Evolutionary conservation across 225 moss, liverwort and hornwort genomes (phyloP), one percentile per base, ranked within the genome.

Genomic region (Neckera pumila): DNA sequence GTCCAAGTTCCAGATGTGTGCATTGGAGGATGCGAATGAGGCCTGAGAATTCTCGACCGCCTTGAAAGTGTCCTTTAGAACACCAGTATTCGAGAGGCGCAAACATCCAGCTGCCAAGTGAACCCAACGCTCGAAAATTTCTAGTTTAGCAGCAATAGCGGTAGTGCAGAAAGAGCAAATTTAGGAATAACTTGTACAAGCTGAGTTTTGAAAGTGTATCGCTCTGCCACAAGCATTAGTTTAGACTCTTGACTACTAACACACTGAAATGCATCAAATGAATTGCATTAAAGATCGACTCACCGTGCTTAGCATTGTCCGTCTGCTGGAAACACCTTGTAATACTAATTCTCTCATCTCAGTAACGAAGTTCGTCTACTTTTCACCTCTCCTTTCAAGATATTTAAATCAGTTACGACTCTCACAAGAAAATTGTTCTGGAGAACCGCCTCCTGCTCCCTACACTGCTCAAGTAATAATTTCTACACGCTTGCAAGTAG

Each of bases 401-500:
- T 60, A 76, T 57, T 78, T 57, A 26, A 33, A 83, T 66, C 59
- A 83, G 36, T 64, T 59, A 65, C 59, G 67, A 90, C 60, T 75
- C 76, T 31, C 53, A 54, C 36, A 72, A 92, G 22, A 80, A 90
- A 75, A 90, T 70, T 88, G 67, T 33, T 86, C 56, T 56, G 47
- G 31, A 82, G n/a, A 82, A 80, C 80, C 70, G 70, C 60, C 76
- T 56, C 40, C 78, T 67, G 45, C 79, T 84, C 64, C 56, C 33
- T 66, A 38, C 25, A 57, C 36, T 69, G 43, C 79, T 67, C 57
- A 27, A 63, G 73, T 66, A 80, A 65, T 62, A 81, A 78, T 70
- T 69, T 87, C 90, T 86, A 84, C 86, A 66, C 18, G 74, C 83
- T 72, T 88, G 53, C 86, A 88, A 87, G 63, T 85, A 42, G 65